Conservation (phyloP, 139 green algal species). For the Limnomonas spitsbergensis region DNA sequence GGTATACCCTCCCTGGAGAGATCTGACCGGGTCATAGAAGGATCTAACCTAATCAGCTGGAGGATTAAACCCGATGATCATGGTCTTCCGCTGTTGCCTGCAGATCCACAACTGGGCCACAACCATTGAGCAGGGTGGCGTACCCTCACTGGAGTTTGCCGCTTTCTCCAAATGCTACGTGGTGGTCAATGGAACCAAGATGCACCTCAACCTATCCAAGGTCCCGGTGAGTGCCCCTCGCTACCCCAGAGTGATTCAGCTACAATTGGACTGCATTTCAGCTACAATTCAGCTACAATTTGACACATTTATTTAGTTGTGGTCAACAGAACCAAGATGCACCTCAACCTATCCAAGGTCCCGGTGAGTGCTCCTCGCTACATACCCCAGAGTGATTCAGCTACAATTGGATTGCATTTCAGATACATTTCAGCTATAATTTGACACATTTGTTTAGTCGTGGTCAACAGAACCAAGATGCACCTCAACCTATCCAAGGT, state of each 20-base stretch:
- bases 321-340: constrained; percentile 63
- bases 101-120: constrained; percentile 78
- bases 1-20: constrained; percentile 51
- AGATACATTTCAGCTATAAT: no score
- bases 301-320: constrained; percentile 72
- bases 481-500: constrained; percentile 64
- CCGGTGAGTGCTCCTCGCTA: no score
- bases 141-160: constrained; percentile 71
- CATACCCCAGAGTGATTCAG: no score
- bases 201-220: constrained; percentile 66
- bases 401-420: no score
- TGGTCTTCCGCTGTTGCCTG: no score
- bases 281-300: no score
- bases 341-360: constrained; percentile 64
- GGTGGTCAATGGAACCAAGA: constrained; percentile 70
- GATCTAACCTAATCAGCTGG: no score
- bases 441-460: constrained; percentile 68
- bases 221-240: no score
- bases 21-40: no score
- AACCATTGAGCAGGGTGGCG: constrained; percentile 34
- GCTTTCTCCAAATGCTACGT: constrained; percentile 61
- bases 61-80: background rate
- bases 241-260: no score
- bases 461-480: constrained; percentile 67
- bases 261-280: no score